Evolutionary conservation across 2,329 filamentous ascomycete genomes (phyloP).

Genomic region (Leptographium lundbergii): DNA sequence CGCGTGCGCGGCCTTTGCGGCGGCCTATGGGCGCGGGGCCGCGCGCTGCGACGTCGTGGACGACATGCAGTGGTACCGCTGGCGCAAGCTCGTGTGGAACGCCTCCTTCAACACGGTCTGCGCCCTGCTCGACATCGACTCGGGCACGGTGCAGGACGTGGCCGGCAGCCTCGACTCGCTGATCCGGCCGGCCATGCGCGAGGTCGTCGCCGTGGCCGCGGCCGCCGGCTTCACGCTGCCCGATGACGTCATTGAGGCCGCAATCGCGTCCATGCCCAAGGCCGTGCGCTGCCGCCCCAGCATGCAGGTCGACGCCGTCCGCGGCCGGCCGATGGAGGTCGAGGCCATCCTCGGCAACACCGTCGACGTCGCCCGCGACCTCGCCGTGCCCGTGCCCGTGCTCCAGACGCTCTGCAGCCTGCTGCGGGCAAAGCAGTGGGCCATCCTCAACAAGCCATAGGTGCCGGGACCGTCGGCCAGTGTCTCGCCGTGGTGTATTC

Average conservation of each 20-base stretch:
- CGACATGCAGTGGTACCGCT: conserved; percentile 2
- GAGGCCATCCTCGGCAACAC: conserved; percentile 21
- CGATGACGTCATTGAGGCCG: conserved; percentile 13
- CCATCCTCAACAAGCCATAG: neutral
- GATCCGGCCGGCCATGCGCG: conserved; percentile 17
- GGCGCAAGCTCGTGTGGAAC: conserved; percentile 5
- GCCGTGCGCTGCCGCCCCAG: conserved; percentile 12
- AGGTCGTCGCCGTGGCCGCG: conserved; percentile 18
- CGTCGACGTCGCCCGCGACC: conserved; percentile 12
- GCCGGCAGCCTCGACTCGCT: neutral
- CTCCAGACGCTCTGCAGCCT: neutral
- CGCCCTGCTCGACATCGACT: neutral
- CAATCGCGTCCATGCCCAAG: conserved; percentile 12
- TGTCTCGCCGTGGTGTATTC: neutral
- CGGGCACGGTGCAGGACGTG: neutral
- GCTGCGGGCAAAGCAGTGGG: neutral
- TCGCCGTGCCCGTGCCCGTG: neutral
- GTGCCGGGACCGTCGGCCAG: neutral
- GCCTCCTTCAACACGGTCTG: conserved; percentile 3
- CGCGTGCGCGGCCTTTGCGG: neutral
- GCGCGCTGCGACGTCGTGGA: neutral
- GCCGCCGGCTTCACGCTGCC: conserved; percentile 15
- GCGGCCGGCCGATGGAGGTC: conserved; percentile 15
- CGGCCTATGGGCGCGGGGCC: neutral
- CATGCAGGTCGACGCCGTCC: conserved; percentile 19